Base-by-base conservation (phyloP, 2,329 filamentous ascomycete species). In the Emmonsiellopsis sp. region DNA sequence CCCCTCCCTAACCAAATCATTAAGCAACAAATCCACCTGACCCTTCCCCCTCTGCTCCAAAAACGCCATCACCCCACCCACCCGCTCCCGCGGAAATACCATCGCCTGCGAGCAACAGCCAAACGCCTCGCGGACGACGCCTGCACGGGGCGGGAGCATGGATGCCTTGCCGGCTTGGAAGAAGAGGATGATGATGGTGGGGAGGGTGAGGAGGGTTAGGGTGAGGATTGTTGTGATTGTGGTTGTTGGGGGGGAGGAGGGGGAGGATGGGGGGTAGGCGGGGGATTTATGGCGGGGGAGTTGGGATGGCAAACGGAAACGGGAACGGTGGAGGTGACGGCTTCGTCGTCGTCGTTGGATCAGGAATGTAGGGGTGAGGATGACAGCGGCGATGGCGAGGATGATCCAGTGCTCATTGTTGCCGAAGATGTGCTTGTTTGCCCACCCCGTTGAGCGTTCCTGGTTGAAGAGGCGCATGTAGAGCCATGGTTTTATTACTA, bases 381-480 rank as follows among this genome's bases (percentile, higher is more conserved):
- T 40, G n/a, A 20, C 9, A 32, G 40, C 20, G 16, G 45, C 16
- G 31, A 41, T 4, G 32, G 41, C 37, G 42, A 58, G 44, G 35
- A 31, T 5, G 40, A 50, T 51, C 15, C 38, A 34, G 42, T 52
- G 44, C 10, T 49, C 38, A 34, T 54, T 58, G 48, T 59, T 48
- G 1, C 43, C 40, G 48, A 48, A 51, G 49, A 55, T 54, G 43
- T 58, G 52, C 6, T 37, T 26, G 32, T 53, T 35, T n/a, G 49
- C 51, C 58, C 59, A 60, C 1, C 37, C 20, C 8, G 55, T 51
- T 15, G 55, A 53, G 1, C 58, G 58, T 50, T 61, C 59, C 5
- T 58, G 54, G 20, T 60, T 60, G 50, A 61, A 61, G n/a, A 61
- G 51, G 9, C 59, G 57, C 11, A 61, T 43, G 42, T 60, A 59